Conservation (phyloP, 1,284 basidiomycete species). For the Naganishia albida region DNA sequence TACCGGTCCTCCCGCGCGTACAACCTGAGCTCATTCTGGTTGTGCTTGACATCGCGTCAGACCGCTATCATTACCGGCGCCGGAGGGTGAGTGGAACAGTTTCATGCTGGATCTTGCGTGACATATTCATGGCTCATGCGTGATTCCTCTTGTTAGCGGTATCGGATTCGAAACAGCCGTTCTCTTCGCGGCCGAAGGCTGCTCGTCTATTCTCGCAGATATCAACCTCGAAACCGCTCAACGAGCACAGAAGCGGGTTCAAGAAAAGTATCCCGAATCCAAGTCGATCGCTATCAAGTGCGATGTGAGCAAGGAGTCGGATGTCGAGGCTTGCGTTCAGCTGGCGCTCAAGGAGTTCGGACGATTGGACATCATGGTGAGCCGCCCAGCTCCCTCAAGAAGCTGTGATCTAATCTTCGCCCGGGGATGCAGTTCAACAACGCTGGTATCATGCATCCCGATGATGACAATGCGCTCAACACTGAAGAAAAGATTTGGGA, state of each 20-base stretch:
- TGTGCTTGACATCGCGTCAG: conserved; percentile 28
- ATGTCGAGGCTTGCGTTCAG: conserved; percentile 79
- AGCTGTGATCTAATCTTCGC: too few relatives aligned
- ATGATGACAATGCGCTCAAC: conserved; percentile 89
- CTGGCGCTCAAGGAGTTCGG: conserved; percentile 80
- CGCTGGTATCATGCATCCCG: conserved; percentile 94
- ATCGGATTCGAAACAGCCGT: conserved; percentile 91
- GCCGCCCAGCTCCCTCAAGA: too few relatives aligned
- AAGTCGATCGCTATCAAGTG: conserved; percentile 71
- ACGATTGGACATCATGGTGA: conserved; percentile 85
- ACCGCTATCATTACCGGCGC: conserved; percentile 55
- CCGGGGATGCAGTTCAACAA: conserved; percentile 80
- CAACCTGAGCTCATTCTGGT: not conserved
- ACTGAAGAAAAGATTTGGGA: conserved; percentile 97
- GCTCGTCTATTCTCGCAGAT: conserved; percentile 80
- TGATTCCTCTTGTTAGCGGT: conserved; percentile 56
- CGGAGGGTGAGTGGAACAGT: conserved; percentile 47
- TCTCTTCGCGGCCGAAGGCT: conserved; percentile 89
- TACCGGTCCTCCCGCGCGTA: not conserved
- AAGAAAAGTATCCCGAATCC: conserved; percentile 64
- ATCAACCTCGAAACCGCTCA: conserved; percentile 78
- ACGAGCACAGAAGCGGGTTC: conserved; percentile 67
- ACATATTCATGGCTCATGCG: conserved; percentile 10
- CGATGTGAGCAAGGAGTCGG: conserved; percentile 84
- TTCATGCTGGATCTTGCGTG: not conserved